phyloP scores from a whole-genome alignment of 805 yeast genomes.

The baker's yeast (Saccharomyces cerevisiae) region DNA sequence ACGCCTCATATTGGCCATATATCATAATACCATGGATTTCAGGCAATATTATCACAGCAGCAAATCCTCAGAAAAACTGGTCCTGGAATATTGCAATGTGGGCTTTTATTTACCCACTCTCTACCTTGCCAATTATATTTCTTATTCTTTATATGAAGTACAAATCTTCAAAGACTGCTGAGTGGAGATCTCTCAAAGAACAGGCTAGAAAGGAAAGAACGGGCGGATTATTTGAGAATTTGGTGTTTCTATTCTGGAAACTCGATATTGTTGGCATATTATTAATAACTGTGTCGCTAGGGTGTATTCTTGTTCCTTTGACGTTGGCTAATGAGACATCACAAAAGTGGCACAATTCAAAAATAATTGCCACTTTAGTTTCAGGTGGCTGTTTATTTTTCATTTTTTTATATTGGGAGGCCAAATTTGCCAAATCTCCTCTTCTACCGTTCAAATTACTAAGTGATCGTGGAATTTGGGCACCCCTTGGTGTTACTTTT shows the following conservation, averaged over 20 bases:
- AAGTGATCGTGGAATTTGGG: conserved; percentile 52
- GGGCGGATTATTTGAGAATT: no score
- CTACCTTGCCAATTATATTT: conserved; percentile 37
- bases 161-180: conserved; percentile 35
- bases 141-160: conserved; percentile 38
- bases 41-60: conserved; percentile 38
- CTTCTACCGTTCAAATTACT: conserved; percentile 44
- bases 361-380: conserved; percentile 51
- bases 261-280: conserved; percentile 52
- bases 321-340: conserved; percentile 52
- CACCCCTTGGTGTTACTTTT: conserved; percentile 45
- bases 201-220: conserved; percentile 6
- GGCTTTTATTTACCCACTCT: conserved; percentile 45
- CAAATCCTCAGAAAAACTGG: conserved; percentile 26
- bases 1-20: conserved; percentile 52
- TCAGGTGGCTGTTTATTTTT: conserved; percentile 45
- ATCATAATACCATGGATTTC: conserved; percentile 60
- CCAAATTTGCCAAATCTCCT: conserved; percentile 42
- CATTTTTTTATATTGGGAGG: conserved; percentile 45
- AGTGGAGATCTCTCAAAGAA: conserved; percentile 30
- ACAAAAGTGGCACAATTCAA: conserved; percentile 42
- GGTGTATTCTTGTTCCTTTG: conserved; percentile 51
- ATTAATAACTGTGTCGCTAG: conserved; percentile 42
- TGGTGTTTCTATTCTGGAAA: conserved; percentile 39
- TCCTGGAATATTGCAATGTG: conserved; percentile 47